Percentiles rank a stretch among this genome's conserved stretches.
Evolutionary conservation across 2,329 filamentous ascomycete species (phyloP).

Genomic region (Exophiala xenobiotica): DNA sequence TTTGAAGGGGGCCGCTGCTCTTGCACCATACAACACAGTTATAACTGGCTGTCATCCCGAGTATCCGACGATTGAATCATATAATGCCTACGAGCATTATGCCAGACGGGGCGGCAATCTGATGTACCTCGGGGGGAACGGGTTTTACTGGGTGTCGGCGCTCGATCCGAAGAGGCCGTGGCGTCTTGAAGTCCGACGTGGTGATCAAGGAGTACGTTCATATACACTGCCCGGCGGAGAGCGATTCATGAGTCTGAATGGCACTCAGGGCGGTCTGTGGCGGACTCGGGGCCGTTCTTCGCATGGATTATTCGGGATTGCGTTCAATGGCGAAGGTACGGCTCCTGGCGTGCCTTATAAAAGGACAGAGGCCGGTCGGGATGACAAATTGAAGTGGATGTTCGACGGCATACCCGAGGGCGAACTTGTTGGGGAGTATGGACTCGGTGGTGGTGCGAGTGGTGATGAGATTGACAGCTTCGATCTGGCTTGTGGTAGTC

Average conservation of each 20-base stretch:
- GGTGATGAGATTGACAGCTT: conserved; percentile 41
- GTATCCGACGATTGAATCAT: conserved; percentile 35
- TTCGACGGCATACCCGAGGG: conserved; percentile 30
- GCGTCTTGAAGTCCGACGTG: conserved; percentile 38
- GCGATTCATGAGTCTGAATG: conserved; percentile 34
- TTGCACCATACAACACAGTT: conserved; percentile 31
- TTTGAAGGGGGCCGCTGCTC: conserved; percentile 22
- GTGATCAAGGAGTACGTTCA: conserved; percentile 37
- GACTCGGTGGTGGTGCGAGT: conserved; percentile 36
- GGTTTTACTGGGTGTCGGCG: conserved; percentile 36
- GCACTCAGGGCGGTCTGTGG: conserved; percentile 38
- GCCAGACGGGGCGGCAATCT: conserved; percentile 35
- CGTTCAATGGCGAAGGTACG: conserved; percentile 35
- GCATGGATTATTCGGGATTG: conserved; percentile 36
- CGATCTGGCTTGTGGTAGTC: conserved; percentile 36
- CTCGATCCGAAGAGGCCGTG: conserved; percentile 29
- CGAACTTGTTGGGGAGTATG: conserved; percentile 29
- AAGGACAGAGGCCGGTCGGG: conserved; percentile 13
- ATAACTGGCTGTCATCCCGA: conserved; percentile 39
- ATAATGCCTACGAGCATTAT: conserved; percentile 35
- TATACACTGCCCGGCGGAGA: conserved; percentile 35
- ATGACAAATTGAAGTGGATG: conserved; percentile 11
- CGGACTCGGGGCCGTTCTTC: conserved; percentile 34
- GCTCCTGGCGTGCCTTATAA: conserved; percentile 34
- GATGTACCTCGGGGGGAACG: conserved; percentile 43